These are phyloP conservation scores for Pythium angustatum DNA, from an alignment of 352 stramenopile genomes.

Conservation along the genomic window DNA sequence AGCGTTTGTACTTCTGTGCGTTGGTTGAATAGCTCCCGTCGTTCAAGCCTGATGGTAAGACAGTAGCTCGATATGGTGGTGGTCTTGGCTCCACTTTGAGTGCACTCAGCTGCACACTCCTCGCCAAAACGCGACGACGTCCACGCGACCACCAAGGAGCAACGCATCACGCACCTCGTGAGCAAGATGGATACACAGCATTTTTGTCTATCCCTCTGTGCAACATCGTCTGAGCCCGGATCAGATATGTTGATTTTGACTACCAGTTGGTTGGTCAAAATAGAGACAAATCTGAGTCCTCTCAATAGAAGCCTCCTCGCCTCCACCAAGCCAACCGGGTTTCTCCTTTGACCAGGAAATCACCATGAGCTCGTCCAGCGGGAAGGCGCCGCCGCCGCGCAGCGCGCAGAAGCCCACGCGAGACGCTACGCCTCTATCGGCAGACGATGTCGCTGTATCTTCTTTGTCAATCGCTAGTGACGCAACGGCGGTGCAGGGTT, in stretches of 20 bases:
- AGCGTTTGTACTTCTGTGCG: conserved; percentile 46
- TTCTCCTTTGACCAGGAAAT: not conserved
- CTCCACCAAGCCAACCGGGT: not conserved
- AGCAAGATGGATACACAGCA: too few species aligned
- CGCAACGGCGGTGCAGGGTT: conserved; percentile 31
- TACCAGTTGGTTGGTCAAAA: too few species aligned
- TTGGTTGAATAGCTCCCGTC: conserved; percentile 39
- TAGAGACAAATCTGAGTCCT: not conserved
- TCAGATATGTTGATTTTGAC: too few species aligned
- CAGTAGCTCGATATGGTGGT: conserved; percentile 11
- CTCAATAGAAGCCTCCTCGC: conserved; percentile 11
- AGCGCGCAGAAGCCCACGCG: too few species aligned
- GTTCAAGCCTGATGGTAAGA: conserved; percentile 27
- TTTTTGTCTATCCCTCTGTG: not conserved
- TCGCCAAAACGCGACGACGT: too few species aligned
- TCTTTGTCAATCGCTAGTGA: not conserved
- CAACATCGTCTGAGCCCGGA: not conserved
- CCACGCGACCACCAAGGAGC: too few species aligned
- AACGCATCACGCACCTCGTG: too few species aligned
- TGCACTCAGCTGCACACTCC: too few species aligned
- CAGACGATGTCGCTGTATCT: too few species aligned
- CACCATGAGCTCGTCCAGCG: not conserved
- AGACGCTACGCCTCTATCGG: too few species aligned
- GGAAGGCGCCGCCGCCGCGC: conserved; percentile 5
- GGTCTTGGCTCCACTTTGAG: conserved; percentile 14